phyloP scores from a whole-genome alignment of 805 yeast species.

The Jamesozyma gamospora region DNA sequence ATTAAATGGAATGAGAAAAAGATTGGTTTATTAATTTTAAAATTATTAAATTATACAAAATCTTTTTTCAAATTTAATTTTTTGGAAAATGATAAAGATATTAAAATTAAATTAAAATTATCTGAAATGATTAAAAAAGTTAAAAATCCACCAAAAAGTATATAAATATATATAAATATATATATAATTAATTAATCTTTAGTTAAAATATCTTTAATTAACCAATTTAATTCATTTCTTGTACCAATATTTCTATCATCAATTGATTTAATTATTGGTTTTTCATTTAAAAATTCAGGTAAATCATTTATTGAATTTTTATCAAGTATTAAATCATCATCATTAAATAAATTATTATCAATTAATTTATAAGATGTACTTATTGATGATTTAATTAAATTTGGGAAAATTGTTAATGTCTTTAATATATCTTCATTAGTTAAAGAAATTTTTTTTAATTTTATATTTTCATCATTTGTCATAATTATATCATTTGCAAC shows the following conservation, averaged over 20 bases:
- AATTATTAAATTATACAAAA: slow-evolving; percentile 29
- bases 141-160: slow-evolving; percentile 1
- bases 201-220: slow-evolving; percentile 55
- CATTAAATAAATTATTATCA: slow-evolving; percentile 45
- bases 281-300: slow-evolving; percentile 24
- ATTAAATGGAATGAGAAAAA: slow-evolving; percentile 11
- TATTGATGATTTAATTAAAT: slow-evolving; percentile 46
- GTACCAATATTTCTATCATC: slow-evolving; percentile 41
- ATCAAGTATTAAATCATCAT: slow-evolving; percentile 33
- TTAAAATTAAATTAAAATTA: slow-evolving; percentile 6
- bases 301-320: slow-evolving; percentile 29
- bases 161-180: not conserved
- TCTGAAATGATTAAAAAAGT: slow-evolving; percentile 8
- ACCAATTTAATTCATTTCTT: slow-evolving; percentile 61
- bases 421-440: slow-evolving; percentile 61
- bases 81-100: slow-evolving; percentile 4
- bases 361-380: slow-evolving; percentile 49
- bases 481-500: slow-evolving; percentile 9
- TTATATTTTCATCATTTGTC: not conserved
- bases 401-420: slow-evolving; percentile 55
- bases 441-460: slow-evolving; percentile 27
- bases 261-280: slow-evolving; percentile 26
- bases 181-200: slow-evolving; percentile 13
- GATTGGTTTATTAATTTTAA: slow-evolving; percentile 21
- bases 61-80: slow-evolving; percentile 29